Base-by-base conservation (phyloP, 2,329 filamentous ascomycete species). In the Epichloe gansuensis region DNA sequence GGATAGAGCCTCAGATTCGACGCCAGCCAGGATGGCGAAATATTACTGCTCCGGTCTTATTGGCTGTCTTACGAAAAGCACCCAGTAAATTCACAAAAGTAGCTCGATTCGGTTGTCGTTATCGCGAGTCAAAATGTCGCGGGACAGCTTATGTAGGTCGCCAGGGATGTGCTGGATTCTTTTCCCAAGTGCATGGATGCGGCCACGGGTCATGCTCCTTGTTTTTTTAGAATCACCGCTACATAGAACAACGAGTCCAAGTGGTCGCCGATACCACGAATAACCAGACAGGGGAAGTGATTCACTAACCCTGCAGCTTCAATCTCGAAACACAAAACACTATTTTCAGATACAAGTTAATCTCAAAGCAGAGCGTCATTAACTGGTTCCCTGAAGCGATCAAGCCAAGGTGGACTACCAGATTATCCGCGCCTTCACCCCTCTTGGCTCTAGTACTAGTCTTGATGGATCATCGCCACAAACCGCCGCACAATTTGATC, bases 111-210 rank as follows among this genome's bases (percentile, higher is more conserved):
- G 61, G 5, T 77, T 66, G 0, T 65, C 38, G 0, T 51, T n/a
- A 49, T 83, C 77, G 13, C 75, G 67, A 0, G 53, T 68, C 2
- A 82, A 52, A 0, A 82, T 75, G 15, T 76, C 63, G 3, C 64
- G 65, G 54, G 84, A 82, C 0, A 83, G 57, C 0, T 74, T 64
- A 38, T 67, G 59, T 0, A 83, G 62, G 0, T 65, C 64, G 1
- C 12, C 51, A 0, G 73, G 74, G 0, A 74, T 62, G 1, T 68
- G 59, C 0, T 49, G 25, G 0, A 76, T 63, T 5, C 55, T 58
- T 9, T 59, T 57, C 3, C 27, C 58, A 0, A 72, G n/a, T 3
- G 51, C 46, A 27, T 56, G 41, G 0, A 64, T 54, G 17, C 17
- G 17, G 17, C 17, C 17, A 21, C 17, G 17, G 17, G 17, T 21